Evolutionary conservation across 2,329 filamentous ascomycete genomes (phyloP), one percentile per base, ranked within the genome.

Genomic region (Aspergillus hiratsukae): DNA sequence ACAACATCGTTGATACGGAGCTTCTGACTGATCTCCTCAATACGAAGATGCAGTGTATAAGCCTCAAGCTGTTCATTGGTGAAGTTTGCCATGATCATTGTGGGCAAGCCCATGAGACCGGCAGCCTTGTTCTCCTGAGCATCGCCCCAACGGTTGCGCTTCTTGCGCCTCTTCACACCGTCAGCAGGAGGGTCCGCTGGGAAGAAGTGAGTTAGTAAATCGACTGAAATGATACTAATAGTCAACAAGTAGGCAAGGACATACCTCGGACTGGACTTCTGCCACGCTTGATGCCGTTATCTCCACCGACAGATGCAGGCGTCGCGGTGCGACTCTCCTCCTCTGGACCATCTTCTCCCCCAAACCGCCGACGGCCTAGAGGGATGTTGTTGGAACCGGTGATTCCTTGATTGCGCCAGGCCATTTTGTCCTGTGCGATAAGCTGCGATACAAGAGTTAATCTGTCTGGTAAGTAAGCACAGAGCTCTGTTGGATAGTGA

Each of bases 11-110:
- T 95, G 76, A 99, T 99, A 71, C 93, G 89, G 66, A 99, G 86
- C 83, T 99, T 99, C 80, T 99, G 93, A 73, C 91, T 97, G 70
- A 99, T 99, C 77, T 99, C 94, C 76, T 99, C 93, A 71, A 99
- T 97, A 70, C 94, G 91, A 70, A 99, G 80, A 78, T 99, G 93
- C 65, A 97, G 81, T 23, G 92, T 94, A 74, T 99, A 99, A 21
- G 94, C 94, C 74, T 99, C 94, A 54, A 97, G 85, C 81, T 99
- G 94, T 77, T 99, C 94, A 72, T 88, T 93, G 55, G 94, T 99
- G 91, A 99, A 99, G 77, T 93, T 92, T 61, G 92, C 91, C 76
- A 93, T 87, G 74, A 99, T 97, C 70, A 93, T 91, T 17, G 94
- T 99, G 28, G 94, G 91, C 65, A 99, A 83, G 56, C 94, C 94